Conservation (phyloP, 495 filamentous ascomycete genomes). For the Penicillium flavigenum region DNA sequence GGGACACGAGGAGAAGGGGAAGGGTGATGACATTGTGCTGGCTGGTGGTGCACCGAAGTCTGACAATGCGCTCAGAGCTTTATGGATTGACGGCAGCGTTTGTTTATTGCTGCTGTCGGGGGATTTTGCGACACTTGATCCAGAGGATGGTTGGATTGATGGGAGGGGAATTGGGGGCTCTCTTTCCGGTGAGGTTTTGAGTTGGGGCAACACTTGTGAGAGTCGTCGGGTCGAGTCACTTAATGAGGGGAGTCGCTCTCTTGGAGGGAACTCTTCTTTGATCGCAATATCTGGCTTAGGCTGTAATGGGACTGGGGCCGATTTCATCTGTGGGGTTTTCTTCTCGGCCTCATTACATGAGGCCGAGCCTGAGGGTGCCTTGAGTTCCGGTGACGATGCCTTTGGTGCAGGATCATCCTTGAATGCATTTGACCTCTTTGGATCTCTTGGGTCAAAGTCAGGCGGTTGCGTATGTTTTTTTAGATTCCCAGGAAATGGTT, state of each 20-base stretch:
- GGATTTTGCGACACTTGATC: slow-evolving; percentile 33
- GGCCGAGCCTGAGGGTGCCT: not conserved
- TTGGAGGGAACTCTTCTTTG: slow-evolving; percentile 1
- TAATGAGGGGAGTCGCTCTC: slow-evolving; percentile 7
- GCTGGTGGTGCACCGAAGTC: slow-evolving; percentile 19
- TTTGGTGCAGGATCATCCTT: not conserved
- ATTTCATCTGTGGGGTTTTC: not conserved
- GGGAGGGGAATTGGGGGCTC: slow-evolving; percentile 17
- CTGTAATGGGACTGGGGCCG: not conserved
- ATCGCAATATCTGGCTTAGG: not conserved
- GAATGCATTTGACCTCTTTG: not conserved
- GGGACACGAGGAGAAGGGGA: slow-evolving; percentile 21
- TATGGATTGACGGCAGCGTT: slow-evolving; percentile 46
- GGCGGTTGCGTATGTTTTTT: slow-evolving; percentile 1
- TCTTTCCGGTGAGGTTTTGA: slow-evolving; percentile 10
- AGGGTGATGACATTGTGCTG: slow-evolving; percentile 28
- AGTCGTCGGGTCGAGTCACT: not conserved
- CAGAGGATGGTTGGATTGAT: slow-evolving; percentile 16
- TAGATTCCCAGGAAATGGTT: slow-evolving; percentile 16
- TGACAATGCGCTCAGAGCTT: slow-evolving; percentile 35
- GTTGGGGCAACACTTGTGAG: not conserved
- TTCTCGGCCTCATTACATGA: not conserved
- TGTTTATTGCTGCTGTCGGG: slow-evolving; percentile 39
- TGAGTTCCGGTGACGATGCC: not conserved
- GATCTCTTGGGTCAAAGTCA: not conserved